phyloP scores from a whole-genome alignment of 495 filamentous ascomycete genomes.

The Penicillium ochrochloron region DNA sequence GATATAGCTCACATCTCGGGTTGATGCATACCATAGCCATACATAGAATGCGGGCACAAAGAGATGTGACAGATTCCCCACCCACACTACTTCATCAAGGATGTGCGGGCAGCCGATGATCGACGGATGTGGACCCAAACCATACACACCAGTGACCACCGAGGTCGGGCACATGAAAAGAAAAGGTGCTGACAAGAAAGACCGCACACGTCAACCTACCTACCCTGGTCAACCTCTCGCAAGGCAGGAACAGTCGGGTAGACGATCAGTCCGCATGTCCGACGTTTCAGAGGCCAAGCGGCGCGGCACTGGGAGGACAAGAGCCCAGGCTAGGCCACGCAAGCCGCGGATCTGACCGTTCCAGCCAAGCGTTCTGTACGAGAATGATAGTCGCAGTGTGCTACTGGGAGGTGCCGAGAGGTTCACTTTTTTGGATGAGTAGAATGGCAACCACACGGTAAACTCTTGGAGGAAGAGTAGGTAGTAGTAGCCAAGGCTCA shows the following conservation, averaged over 20 bases:
- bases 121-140: not conserved
- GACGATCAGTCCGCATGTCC: constrained; percentile 12
- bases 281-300: constrained; percentile 4
- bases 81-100: not conserved
- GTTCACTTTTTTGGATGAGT: not conserved
- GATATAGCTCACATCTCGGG: not conserved
- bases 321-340: constrained; percentile 17
- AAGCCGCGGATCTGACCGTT: constrained; percentile 12
- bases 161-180: constrained; percentile 6
- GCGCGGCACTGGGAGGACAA: not conserved
- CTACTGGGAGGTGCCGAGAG: constrained; percentile 15
- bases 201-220: not conserved
- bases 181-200: not conserved
- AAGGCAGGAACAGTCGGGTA: not conserved
- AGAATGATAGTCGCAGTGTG: not conserved
- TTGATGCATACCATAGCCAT: not conserved
- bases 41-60: not conserved
- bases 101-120: not conserved
- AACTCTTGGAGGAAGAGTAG: not conserved
- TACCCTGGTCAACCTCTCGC: not conserved
- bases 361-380: constrained; percentile 17
- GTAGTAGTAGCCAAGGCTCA: not conserved
- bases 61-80: not conserved
- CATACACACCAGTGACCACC: not conserved
- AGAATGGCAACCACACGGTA: constrained; percentile 5